Percentiles rank a stretch among this genome's conserved stretches.
These are phyloP conservation scores for Solanum raphanifolium DNA, from an alignment of 257 asterid genomes.

Conservation along the genomic window DNA sequence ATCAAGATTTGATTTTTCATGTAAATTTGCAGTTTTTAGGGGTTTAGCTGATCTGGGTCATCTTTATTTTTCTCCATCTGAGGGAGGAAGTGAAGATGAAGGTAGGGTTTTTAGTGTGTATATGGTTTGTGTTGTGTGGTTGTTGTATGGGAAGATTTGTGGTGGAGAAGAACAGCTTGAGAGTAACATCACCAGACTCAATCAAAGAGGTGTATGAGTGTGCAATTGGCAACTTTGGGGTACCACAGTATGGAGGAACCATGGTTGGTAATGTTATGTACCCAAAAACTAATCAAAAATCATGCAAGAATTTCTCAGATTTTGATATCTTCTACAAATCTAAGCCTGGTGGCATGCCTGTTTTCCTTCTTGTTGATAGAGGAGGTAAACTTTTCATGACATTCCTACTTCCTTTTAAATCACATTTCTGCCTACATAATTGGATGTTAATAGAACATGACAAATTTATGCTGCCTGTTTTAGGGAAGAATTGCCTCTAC, in stretches of 20 bases:
- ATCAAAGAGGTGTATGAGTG: slow-evolving; percentile 62
- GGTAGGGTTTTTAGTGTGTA: slow-evolving; percentile 22
- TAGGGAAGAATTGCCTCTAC: not conserved
- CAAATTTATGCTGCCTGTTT: not conserved
- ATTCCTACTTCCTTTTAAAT: not conserved
- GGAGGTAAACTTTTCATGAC: slow-evolving; percentile 49
- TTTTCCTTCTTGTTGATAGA: slow-evolving; percentile 77
- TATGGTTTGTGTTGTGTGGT: slow-evolving; percentile 39
- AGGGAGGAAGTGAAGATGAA: slow-evolving; percentile 37
- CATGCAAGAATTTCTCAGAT: slow-evolving; percentile 48
- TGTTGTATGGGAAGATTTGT: slow-evolving; percentile 72
- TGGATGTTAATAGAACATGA: not conserved
- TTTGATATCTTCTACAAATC: slow-evolving; percentile 40
- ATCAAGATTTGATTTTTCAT: not conserved
- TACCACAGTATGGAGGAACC: slow-evolving; percentile 91
- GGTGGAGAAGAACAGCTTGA: slow-evolving; percentile 93
- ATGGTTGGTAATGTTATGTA: slow-evolving; percentile 67
- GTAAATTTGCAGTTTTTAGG: not conserved
- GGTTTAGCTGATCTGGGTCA: not conserved
- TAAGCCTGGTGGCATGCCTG: slow-evolving; percentile 78
- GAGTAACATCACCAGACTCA: slow-evolving; percentile 66
- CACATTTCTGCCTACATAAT: not conserved
- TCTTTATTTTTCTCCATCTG: not conserved
- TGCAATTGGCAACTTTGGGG: slow-evolving; percentile 97
- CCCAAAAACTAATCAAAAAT: slow-evolving; percentile 69